These are phyloP conservation scores for Fusarium pseudograminearum DNA, from an alignment of 2,329 filamentous ascomycete genomes.

Conservation along the genomic window DNA sequence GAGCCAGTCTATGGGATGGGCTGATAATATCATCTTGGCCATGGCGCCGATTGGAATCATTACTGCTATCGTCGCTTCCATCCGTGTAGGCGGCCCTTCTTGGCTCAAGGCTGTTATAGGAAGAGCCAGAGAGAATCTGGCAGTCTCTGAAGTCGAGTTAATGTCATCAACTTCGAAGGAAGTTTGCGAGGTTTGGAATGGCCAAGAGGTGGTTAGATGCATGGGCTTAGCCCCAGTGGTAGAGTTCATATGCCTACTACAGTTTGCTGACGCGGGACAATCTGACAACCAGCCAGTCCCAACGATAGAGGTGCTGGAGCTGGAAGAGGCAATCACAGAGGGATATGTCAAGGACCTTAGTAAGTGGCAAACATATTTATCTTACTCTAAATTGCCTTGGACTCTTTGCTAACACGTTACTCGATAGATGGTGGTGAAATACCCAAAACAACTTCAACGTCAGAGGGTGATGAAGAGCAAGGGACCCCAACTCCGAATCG, in stretches of 20 bases:
- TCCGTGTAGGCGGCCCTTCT: constrained; percentile 58
- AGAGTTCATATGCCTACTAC: neutral
- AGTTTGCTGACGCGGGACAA: neutral
- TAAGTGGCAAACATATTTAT: neutral
- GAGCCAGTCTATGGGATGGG: constrained; percentile 55
- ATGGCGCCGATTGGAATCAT: constrained; percentile 60
- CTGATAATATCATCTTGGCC: constrained; percentile 61
- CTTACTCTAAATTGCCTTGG: no score
- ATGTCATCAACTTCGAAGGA: constrained; percentile 59
- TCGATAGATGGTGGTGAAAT: no score
- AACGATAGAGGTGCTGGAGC: fast-evolving
- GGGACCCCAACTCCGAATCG: no score
- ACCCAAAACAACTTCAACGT: neutral
- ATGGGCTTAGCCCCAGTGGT: neutral
- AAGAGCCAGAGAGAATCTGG: constrained; percentile 57
- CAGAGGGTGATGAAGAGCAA: neutral
- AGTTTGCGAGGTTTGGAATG: constrained; percentile 60
- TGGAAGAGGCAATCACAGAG: neutral
- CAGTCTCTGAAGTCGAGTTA: constrained; percentile 57
- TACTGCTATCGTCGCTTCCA: constrained; percentile 58
- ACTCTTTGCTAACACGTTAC: fast-evolving
- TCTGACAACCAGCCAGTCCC: fast-evolving
- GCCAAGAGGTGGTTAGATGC: constrained; percentile 51
- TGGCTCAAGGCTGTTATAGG: constrained; percentile 60
- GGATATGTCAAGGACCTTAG: neutral